These are phyloP conservation scores for Solanum chacoense DNA, from an alignment of 305 asterid genomes.

Conservation along the genomic window DNA sequence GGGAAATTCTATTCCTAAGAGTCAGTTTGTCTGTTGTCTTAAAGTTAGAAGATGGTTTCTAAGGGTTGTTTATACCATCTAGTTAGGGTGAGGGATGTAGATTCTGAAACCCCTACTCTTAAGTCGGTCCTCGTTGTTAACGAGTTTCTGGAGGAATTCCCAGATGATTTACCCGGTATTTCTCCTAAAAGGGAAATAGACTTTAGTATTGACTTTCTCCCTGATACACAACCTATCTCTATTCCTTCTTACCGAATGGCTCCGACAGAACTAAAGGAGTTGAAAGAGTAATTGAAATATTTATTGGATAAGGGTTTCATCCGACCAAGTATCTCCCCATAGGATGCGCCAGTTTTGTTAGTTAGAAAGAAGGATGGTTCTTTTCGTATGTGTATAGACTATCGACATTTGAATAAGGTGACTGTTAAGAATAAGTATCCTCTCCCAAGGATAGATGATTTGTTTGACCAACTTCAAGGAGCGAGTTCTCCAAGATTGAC, in stretches of 20 bases:
- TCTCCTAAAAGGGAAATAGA: not conserved
- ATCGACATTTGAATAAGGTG: too few relatives aligned
- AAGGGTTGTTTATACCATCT: not conserved
- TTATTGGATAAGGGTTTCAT: not conserved
- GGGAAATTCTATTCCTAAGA: not conserved
- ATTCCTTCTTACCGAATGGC: not conserved
- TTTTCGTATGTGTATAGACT: too few relatives aligned
- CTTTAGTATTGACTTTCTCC: not conserved
- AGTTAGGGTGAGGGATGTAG: not conserved
- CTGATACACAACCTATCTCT: not conserved
- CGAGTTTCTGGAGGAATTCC: not conserved
- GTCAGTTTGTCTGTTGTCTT: not conserved
- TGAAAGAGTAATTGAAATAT: not conserved
- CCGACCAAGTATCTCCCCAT: not conserved
- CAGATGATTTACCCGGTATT: not conserved
- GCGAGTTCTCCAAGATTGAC: too few relatives aligned
- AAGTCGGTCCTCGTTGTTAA: not conserved
- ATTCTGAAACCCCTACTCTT: not conserved
- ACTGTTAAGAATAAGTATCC: too few relatives aligned
- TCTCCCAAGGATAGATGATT: too few relatives aligned
- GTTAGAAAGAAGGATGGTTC: not conserved
- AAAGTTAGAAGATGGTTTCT: not conserved
- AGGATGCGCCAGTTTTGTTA: not conserved
- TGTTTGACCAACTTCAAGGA: too few relatives aligned
- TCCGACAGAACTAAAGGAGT: not conserved